phyloP scores from a whole-genome alignment of 2,329 filamentous ascomycete genomes.

The Ustilaginoidea virens region DNA sequence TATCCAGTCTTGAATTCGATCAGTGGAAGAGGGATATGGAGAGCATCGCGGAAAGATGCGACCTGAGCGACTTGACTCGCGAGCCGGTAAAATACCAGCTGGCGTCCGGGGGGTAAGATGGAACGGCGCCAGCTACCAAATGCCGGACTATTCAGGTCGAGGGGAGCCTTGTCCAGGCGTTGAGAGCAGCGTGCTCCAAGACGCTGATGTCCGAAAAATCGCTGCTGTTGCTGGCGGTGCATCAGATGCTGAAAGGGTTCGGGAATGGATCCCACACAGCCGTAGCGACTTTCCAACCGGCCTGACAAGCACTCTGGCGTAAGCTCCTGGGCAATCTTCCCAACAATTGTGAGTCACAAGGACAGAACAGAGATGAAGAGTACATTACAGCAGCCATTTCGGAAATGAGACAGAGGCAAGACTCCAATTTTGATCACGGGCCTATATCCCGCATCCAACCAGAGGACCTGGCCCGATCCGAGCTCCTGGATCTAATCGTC shows the following conservation, averaged over 20 bases:
- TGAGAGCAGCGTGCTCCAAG: neutral
- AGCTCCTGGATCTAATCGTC: constrained; percentile 3
- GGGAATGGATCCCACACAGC: constrained; percentile 1
- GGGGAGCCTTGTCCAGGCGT: neutral
- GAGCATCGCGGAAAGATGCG: neutral
- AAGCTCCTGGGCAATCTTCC: neutral
- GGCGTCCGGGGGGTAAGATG: neutral
- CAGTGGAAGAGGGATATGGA: neutral
- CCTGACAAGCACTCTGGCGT: neutral
- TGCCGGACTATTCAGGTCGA: neutral
- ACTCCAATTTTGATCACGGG: neutral
- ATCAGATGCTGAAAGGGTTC: constrained; percentile 1
- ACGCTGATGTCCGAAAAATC: neutral
- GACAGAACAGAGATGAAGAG: neutral
- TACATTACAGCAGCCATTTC: constrained; percentile 1
- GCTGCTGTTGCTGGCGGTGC: constrained; percentile 1
- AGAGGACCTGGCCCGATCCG: constrained; percentile 2
- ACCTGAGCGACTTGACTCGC: constrained; percentile 1
- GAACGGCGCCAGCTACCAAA: neutral
- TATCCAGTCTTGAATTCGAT: neutral
- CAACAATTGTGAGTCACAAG: neutral
- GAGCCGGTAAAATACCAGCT: constrained; percentile 1
- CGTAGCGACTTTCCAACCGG: neutral
- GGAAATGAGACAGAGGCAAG: neutral
- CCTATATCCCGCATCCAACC: neutral